These are phyloP conservation scores for Phyllachora maydis DNA, from an alignment of 2,329 filamentous ascomycete species.

Conservation along the genomic window DNA sequence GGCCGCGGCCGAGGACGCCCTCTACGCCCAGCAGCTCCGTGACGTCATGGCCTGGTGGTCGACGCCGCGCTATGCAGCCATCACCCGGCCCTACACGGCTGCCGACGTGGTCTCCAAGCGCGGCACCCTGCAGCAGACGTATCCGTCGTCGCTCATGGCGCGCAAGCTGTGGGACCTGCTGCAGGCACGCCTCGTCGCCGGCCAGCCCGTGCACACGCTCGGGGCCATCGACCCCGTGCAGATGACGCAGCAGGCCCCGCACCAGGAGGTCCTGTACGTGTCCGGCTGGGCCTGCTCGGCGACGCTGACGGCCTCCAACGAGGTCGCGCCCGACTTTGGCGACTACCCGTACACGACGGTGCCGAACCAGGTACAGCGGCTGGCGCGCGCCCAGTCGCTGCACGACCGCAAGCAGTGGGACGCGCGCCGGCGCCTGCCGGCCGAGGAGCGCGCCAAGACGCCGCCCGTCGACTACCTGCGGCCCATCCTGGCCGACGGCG, in stretches of 20 bases:
- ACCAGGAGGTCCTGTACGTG: slow-evolving; percentile 91
- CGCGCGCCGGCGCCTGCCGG: slow-evolving; percentile 52
- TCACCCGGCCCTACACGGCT: slow-evolving; percentile 78
- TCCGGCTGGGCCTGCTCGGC: slow-evolving; percentile 97
- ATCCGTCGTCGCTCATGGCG: slow-evolving; percentile 87
- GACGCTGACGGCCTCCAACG: slow-evolving; percentile 80
- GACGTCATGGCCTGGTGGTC: slow-evolving; percentile 86
- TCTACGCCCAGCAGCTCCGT: slow-evolving; percentile 67
- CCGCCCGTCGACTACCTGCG: slow-evolving; percentile 85
- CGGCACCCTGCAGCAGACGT: slow-evolving; percentile 67
- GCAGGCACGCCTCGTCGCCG: slow-evolving; percentile 53
- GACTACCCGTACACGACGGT: slow-evolving; percentile 99
- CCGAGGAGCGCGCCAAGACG: slow-evolving; percentile 50
- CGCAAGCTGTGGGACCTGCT: slow-evolving; percentile 85
- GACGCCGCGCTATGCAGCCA: slow-evolving; percentile 64
- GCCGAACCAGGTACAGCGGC: slow-evolving; percentile 87
- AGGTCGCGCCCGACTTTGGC: slow-evolving; percentile 93
- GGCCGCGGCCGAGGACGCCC: slow-evolving; percentile 60
- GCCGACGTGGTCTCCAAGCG: slow-evolving; percentile 87
- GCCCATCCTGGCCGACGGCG: slow-evolving; percentile 89
- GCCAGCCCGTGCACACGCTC: slow-evolving; percentile 89
- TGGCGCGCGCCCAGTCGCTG: slow-evolving; percentile 92
- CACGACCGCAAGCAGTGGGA: slow-evolving; percentile 96
- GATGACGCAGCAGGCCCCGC: slow-evolving; percentile 94
- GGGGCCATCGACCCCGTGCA: slow-evolving; percentile 97